Percentiles rank a stretch among this genome's conserved stretches.
Evolutionary conservation across 768 basidiomycete genomes (phyloP).

Genomic region (Boletus rex-veris): DNA sequence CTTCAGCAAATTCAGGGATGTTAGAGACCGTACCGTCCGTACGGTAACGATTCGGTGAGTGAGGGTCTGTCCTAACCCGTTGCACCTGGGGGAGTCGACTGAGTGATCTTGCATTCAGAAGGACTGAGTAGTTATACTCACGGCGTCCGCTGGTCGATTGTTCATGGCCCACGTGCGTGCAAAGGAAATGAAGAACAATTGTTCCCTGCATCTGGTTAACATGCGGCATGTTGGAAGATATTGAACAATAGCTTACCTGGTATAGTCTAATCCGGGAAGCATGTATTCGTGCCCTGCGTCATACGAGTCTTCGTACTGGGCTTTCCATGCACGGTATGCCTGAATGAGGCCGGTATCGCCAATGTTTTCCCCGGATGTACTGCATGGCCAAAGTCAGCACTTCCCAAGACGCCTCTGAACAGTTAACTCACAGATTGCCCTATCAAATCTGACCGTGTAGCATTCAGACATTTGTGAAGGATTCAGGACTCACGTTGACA

Average conservation of each 20-base stretch:
- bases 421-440: conserved; percentile 68
- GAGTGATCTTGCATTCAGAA: background rate
- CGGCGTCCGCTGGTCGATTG: conserved; percentile 75
- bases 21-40: conserved; percentile 86
- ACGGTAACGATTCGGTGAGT: conserved; percentile 76
- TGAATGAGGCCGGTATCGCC: conserved; percentile 84
- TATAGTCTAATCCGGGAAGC: conserved; percentile 77
- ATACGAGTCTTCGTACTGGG: conserved; percentile 59
- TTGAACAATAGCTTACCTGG: conserved; percentile 44
- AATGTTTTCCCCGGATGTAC: conserved; percentile 90
- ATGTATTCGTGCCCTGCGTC: conserved; percentile 62
- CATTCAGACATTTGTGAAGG: background rate
- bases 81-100: conserved; percentile 47
- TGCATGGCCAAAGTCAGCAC: conserved; percentile 29
- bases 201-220: conserved; percentile 55
- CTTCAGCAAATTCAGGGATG: conserved; percentile 82
- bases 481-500: conserved; percentile 62
- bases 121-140: conserved; percentile 32
- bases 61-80: conserved; percentile 83
- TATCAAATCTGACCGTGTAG: conserved; percentile 24
- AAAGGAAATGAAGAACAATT: conserved; percentile 92
- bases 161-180: conserved; percentile 84
- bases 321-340: conserved; percentile 89
- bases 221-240: background rate
- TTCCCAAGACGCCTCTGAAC: background rate